These are phyloP conservation scores for Thermoascus crustaceus DNA, from an alignment of 2,329 filamentous ascomycete genomes.

Conservation along the genomic window DNA sequence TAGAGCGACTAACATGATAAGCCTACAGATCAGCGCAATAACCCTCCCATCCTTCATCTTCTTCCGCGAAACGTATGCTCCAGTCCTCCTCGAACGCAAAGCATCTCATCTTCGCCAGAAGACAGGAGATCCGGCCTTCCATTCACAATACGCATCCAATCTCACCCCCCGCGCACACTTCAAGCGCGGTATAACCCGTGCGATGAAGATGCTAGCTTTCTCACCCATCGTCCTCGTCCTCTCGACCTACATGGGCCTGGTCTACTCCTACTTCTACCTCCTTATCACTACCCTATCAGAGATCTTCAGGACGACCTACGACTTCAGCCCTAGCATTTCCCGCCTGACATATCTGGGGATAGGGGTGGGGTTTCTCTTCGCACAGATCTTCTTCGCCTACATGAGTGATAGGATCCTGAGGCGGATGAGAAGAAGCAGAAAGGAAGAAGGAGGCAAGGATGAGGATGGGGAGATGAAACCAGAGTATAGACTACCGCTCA, in stretches of 20 bases:
- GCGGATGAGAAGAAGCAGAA: slow-evolving; percentile 1
- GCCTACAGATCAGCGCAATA: slow-evolving; percentile 9
- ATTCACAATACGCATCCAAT: slow-evolving; percentile 21
- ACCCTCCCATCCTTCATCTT: slow-evolving; percentile 22
- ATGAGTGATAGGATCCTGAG: slow-evolving; percentile 14
- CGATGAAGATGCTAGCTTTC: slow-evolving; percentile 40
- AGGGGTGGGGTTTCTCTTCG: slow-evolving; percentile 28
- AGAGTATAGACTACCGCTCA: slow-evolving; percentile 41
- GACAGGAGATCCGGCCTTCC: slow-evolving; percentile 27
- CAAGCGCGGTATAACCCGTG: slow-evolving; percentile 33
- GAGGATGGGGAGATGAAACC: slow-evolving; percentile 27
- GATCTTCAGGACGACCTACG: slow-evolving; percentile 38
- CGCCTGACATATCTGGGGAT: slow-evolving; percentile 39
- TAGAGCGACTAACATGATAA: too few relatives aligned
- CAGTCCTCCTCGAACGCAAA: slow-evolving; percentile 29
- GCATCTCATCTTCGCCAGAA: slow-evolving; percentile 24
- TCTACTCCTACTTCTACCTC: slow-evolving; percentile 44
- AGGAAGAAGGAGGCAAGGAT: too few relatives aligned
- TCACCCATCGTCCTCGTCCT: slow-evolving; percentile 43
- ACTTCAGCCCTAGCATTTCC: slow-evolving; percentile 31
- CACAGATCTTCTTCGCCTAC: slow-evolving; percentile 23
- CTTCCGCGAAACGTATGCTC: slow-evolving; percentile 35
- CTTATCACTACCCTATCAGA: slow-evolving; percentile 41
- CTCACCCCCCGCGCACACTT: slow-evolving; percentile 26
- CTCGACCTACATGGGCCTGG: slow-evolving; percentile 39